Evolutionary conservation across 2,329 filamentous ascomycete genomes (phyloP), one percentile per base, ranked within the genome.

Genomic region (Lasiodiplodia sp.): DNA sequence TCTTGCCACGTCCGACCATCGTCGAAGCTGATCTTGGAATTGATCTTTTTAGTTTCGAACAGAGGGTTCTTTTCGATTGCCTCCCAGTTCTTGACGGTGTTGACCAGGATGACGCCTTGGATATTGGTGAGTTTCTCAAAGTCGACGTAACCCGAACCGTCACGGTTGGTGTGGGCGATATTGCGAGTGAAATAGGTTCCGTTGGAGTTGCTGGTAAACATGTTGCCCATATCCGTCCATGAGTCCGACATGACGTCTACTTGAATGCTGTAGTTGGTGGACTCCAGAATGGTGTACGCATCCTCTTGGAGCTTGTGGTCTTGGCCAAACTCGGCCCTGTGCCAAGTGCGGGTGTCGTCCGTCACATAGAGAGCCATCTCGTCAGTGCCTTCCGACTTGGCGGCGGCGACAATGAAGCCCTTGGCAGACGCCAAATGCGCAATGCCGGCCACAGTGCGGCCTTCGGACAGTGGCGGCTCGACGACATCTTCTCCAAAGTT

Each of bases 221-320:
- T 85, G 12, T 92, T 89, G 40, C 96, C 96, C 88, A 97, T 95
- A 0, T 91, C 88, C 47, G 86, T 86, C 14, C 86, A 86, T 68
- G 79, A 82, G 12, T 85, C 86, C 1, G 91, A 93, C 86, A 95
- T 90, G 71, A 98, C 94, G 79, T 98, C 94, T 67, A 99, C 89
- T 81, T 98, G 95, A 73, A 99, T 94, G 82, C 95, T 97, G 83
- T 99, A 97, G 77, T 97, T 95, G 52, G 96, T 98, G 75, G 94
- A 96, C 81, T 98, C 95, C 51, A 99, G 86, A 58, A 99, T 87
- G 0, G 96, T 99, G 79, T 97, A 99, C 2, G 92, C 93, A 74
- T 89, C 86, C 77, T 95, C 88, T 77, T 97, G 91, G 70, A 93
- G 87, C 74, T 94, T 92, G 78, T 97, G 94, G 44, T 47, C 44